A percentile compares a stretch with the other conserved stretches of the same genome.
phyloP scores from a whole-genome alignment of 2,329 filamentous ascomycete species.

The Cryphonectria nitschkei region DNA sequence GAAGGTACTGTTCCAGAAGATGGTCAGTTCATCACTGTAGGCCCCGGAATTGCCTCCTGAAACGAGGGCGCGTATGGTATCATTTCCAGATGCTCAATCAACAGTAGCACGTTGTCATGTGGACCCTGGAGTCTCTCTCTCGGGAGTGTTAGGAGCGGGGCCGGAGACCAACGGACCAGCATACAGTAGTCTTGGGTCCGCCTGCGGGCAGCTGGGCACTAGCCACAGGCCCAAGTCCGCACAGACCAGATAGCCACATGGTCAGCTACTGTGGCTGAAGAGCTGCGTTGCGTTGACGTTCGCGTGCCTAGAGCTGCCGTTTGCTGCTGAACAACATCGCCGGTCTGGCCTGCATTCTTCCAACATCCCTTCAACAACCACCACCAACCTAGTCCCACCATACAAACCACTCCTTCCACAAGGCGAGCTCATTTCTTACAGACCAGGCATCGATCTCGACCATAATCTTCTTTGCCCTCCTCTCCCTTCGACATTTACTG shows the following conservation, averaged over 20 bases:
- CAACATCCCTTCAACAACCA: not conserved
- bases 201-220: not conserved
- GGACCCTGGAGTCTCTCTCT: not conserved
- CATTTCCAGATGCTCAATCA: not conserved
- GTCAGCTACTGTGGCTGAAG: conserved; percentile 15
- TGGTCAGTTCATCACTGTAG: not conserved
- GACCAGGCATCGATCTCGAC: not conserved
- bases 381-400: conserved; percentile 8
- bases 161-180: conserved; percentile 6
- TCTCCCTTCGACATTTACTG: conserved; percentile 3
- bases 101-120: conserved; percentile 1
- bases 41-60: not conserved
- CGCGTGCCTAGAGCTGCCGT: conserved; percentile 28
- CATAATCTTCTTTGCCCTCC: not conserved
- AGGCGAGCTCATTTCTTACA: not conserved
- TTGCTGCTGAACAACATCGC: conserved; percentile 19
- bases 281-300: conserved; percentile 29
- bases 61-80: not conserved
- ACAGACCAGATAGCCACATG: conserved; percentile 19
- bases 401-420: not conserved
- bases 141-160: conserved; percentile 16
- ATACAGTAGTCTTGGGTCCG: not conserved
- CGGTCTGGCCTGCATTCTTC: conserved; percentile 19
- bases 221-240: not conserved
- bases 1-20: not conserved